These are phyloP conservation scores for Fusarium fujikuroi DNA, from an alignment of 2,329 filamentous ascomycete genomes.

Conservation along the genomic window DNA sequence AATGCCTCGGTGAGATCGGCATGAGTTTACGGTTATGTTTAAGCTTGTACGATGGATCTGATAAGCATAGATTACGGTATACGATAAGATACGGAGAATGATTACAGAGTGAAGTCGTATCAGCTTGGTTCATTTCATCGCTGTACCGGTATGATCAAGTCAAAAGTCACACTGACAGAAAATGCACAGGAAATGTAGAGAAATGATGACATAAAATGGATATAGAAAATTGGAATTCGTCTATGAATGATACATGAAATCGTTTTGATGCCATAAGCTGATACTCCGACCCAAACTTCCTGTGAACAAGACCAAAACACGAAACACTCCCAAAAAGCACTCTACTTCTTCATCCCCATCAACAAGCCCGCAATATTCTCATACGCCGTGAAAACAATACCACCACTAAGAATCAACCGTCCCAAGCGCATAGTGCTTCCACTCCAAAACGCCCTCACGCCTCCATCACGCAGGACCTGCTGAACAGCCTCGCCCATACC, in stretches of 20 bases:
- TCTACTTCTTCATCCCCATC: slow-evolving; percentile 9
- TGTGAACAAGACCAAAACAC: background rate
- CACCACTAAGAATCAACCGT: slow-evolving; percentile 71
- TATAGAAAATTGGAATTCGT: background rate
- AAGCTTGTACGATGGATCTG: background rate
- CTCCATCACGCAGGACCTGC: slow-evolving; percentile 65
- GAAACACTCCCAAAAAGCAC: background rate
- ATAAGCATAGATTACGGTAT: background rate
- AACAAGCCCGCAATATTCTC: slow-evolving; percentile 59
- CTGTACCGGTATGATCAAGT: no score
- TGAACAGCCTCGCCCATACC: slow-evolving; percentile 66
- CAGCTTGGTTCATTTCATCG: no score
- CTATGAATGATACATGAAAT: background rate
- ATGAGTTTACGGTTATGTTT: background rate
- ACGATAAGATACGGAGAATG: background rate
- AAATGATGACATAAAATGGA: fast-evolving
- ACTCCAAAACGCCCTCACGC: slow-evolving; percentile 71
- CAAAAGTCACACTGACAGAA: no score
- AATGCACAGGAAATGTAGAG: fast-evolving
- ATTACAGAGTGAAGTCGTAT: background rate
- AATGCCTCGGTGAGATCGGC: background rate
- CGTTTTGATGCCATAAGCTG: background rate
- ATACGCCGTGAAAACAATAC: slow-evolving; percentile 72
- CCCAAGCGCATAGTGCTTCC: slow-evolving; percentile 76
- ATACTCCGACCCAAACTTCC: background rate